These are phyloP conservation scores for Thermoascus crustaceus DNA, from an alignment of 2,329 filamentous ascomycete genomes.

Conservation along the genomic window DNA sequence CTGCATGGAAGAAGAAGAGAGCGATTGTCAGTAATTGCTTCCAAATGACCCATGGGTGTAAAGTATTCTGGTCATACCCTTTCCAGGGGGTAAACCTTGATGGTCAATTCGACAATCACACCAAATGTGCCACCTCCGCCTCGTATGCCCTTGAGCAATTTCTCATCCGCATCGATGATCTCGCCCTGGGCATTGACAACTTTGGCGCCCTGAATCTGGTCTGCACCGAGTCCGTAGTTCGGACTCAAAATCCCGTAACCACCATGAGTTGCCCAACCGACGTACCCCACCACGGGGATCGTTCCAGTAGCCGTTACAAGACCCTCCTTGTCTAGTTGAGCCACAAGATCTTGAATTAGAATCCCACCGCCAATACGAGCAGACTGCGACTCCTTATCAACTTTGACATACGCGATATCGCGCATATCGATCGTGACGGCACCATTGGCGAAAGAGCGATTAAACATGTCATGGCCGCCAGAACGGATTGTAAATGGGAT, in stretches of 20 bases:
- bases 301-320: conserved; percentile 19
- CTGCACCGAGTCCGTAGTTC: conserved; percentile 27
- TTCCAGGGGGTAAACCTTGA: conserved; percentile 32
- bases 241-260: conserved; percentile 29
- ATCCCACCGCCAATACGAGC: conserved; percentile 32
- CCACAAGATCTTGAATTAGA: conserved; percentile 20
- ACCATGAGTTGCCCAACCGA: conserved; percentile 32
- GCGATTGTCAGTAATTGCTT: not conserved
- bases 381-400: conserved; percentile 19
- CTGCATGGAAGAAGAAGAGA: conserved; percentile 8
- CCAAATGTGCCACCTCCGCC: conserved; percentile 36
- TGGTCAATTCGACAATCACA: conserved; percentile 32
- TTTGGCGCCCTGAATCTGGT: conserved; percentile 34
- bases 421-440: conserved; percentile 33
- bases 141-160: conserved; percentile 31
- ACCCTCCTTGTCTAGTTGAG: conserved; percentile 19
- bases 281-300: conserved; percentile 25
- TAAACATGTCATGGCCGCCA: conserved; percentile 31
- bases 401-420: conserved; percentile 23
- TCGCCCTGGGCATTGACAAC: conserved; percentile 32
- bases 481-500: conserved; percentile 19
- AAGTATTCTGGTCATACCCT: conserved; percentile 17
- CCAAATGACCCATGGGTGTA: not conserved
- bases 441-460: conserved; percentile 21
- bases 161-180: conserved; percentile 30